phyloP scores from a whole-genome alignment of 371 early-diverging fungal genomes.

The Mucor mucedo region DNA sequence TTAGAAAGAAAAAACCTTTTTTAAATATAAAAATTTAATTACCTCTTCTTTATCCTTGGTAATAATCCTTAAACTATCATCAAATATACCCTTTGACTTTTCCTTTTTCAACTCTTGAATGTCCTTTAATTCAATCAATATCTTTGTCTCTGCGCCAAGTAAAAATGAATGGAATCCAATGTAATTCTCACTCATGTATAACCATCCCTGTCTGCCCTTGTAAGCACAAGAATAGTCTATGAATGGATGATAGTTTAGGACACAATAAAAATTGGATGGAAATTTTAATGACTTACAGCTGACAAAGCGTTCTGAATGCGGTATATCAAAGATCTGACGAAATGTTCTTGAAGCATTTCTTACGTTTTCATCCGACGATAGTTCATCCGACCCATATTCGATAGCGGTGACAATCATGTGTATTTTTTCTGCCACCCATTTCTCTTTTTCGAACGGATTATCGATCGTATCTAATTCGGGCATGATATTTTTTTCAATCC shows the following conservation, averaged over 20 bases:
- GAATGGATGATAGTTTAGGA: not conserved
- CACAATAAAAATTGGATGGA: not conserved
- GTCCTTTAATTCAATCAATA: conserved; percentile 88
- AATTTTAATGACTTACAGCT: conserved; percentile 63
- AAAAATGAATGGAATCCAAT: conserved; percentile 94
- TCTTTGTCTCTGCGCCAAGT: conserved; percentile 89
- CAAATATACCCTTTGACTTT: conserved; percentile 86
- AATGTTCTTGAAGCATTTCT: conserved; percentile 91
- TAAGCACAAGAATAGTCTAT: conserved; percentile 92
- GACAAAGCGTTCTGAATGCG: conserved; percentile 86
- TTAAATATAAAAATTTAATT: conserved; percentile 11
- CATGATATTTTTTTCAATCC: conserved; percentile 83
- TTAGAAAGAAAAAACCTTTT: not conserved
- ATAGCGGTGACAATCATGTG: conserved; percentile 80
- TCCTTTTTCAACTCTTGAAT: conserved; percentile 87
- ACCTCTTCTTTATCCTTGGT: conserved; percentile 82
- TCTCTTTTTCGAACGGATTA: conserved; percentile 78
- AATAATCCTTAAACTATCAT: conserved; percentile 84
- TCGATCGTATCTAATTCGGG: conserved; percentile 78
- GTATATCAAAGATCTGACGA: conserved; percentile 86
- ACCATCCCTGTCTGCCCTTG: conserved; percentile 93
- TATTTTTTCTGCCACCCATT: conserved; percentile 89
- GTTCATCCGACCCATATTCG: conserved; percentile 78
- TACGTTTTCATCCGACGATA: conserved; percentile 81
- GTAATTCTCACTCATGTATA: conserved; percentile 92